A percentile compares a stretch with the other conserved stretches of the same genome.
These are phyloP conservation scores for Penicillium daleae DNA, from an alignment of 495 filamentous ascomycete genomes.

Conservation along the genomic window DNA sequence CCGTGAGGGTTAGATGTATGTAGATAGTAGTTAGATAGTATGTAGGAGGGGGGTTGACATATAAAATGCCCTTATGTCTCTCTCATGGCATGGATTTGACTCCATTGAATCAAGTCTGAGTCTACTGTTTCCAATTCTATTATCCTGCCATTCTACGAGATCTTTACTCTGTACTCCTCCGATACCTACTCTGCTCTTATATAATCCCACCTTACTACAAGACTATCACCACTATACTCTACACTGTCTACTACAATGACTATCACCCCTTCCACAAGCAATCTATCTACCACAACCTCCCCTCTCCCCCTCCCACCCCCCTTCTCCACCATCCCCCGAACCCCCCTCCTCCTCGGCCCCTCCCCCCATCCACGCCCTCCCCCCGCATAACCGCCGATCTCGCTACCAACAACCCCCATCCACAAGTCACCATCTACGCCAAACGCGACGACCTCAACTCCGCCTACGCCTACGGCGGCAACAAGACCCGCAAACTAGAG, in stretches of 20 bases:
- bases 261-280: neutral
- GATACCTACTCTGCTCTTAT: no score
- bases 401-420: slow-evolving; percentile 37
- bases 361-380: slow-evolving; percentile 64
- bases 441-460: slow-evolving; percentile 69
- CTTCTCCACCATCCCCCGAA: slow-evolving; percentile 60
- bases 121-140: neutral
- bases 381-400: slow-evolving; percentile 61
- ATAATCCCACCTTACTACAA: no score
- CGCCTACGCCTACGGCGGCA: slow-evolving; percentile 64
- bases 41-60: neutral
- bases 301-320: slow-evolving; percentile 53
- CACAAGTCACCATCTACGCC: slow-evolving; percentile 56
- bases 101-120: neutral
- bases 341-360: slow-evolving; percentile 57
- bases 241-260: neutral
- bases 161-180: no score
- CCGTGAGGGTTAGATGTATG: neutral
- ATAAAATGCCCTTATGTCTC: neutral
- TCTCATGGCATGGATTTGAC: neutral
- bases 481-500: slow-evolving; percentile 70
- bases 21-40: no score
- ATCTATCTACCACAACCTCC: slow-evolving; percentile 9
- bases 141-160: neutral
- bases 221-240: no score